Evolutionary conservation across 768 basidiomycete species (phyloP).

Genomic region (Termitomyces sp.): DNA sequence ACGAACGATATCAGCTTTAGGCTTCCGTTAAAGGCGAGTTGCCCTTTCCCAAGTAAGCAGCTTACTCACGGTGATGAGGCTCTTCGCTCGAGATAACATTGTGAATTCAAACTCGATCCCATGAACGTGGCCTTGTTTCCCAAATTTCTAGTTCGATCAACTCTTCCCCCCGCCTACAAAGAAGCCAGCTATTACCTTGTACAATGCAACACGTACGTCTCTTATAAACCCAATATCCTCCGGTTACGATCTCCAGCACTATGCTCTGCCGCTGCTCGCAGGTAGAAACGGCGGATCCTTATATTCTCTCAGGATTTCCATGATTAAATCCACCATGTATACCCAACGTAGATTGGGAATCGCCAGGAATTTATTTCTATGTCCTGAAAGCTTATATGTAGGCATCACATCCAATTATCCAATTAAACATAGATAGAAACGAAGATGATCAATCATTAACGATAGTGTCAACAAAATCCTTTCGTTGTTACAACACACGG

Average conservation of each 20-base stretch:
- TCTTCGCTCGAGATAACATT: not conserved
- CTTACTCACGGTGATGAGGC: not conserved
- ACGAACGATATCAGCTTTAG: not conserved
- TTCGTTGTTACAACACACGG: not conserved
- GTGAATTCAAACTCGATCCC: not conserved
- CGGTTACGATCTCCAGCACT: not conserved
- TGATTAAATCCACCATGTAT: no score
- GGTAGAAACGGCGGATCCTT: no score
- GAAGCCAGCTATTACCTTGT: not conserved
- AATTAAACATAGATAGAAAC: not conserved
- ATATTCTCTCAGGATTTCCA: no score
- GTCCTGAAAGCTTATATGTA: no score
- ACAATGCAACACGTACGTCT: no score
- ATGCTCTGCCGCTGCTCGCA: no score
- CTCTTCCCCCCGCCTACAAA: not conserved
- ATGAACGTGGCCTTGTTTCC: not conserved
- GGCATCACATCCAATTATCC: not conserved
- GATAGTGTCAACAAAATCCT: not conserved
- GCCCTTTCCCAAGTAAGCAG: not conserved
- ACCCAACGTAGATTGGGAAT: no score
- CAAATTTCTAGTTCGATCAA: no score
- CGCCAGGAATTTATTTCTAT: no score
- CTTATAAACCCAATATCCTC: no score
- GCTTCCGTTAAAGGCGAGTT: not conserved
- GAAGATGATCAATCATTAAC: not conserved